Evolutionary conservation across 2,329 filamentous ascomycete genomes (phyloP), one percentile per base, ranked within the genome.

Genomic region (Calonectria honghensis): DNA sequence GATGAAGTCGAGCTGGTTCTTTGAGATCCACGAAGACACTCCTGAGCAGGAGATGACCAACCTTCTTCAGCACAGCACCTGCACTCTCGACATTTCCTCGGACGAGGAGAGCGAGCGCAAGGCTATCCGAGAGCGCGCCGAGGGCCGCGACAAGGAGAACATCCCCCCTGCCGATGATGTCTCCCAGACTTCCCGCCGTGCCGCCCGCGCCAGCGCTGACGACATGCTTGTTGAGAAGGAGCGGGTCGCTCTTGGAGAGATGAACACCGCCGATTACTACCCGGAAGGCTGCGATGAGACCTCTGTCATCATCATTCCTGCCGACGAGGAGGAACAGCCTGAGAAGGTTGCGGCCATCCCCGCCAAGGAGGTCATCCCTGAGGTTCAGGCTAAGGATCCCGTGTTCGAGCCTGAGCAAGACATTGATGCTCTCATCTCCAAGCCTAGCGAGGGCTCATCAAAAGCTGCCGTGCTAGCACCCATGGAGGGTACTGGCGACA

Each of bases 21-120:
- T 99, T 83, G 94, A 96, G 73, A 98, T 99, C 81, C 93, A 98
- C 83, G 95, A 98, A 83, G 96, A 99, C 84, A 95, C 95, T 0
- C 91, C 94, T 10, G 95, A 98, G 83, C 94, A 98, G 82, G 94
- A 98, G 83, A 94, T 97, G 85, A 95, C 96, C 80, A 98, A 98
- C 81, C 88, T 98, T 50, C 95, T 98, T 86, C 95, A 98, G 85
- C 96, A 98, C 87, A 94, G 94, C 71, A 96, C 96, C 10, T 93
- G 94, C 77, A 93, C 94, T 0, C 90, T 98, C 4, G 96, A 98
- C 83, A 95, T 98, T 81, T 95, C 93, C 78, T 96, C 95, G 29
- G 96, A 98, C 80, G 96, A 98, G 83, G 94, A 96, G 84, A 90
- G 86, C 35, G 89, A 91, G 81, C 89, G 87, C 65, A 90, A 90